phyloP scores from a whole-genome alignment of 306 rosid species.

The Inga oerstediana region DNA sequence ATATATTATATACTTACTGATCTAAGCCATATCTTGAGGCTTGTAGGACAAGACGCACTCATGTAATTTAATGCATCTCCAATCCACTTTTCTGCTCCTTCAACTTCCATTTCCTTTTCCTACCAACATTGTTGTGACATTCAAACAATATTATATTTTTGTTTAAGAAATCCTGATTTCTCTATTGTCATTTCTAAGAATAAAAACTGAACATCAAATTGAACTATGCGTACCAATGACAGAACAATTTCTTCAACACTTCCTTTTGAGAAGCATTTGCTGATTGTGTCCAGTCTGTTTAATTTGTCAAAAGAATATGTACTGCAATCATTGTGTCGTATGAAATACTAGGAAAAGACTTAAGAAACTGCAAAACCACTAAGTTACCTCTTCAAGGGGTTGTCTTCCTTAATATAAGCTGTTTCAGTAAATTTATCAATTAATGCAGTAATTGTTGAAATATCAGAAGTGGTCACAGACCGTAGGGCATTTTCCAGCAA shows the following conservation, averaged over 20 bases:
- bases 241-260: background rate
- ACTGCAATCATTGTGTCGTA: background rate
- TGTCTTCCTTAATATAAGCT: background rate
- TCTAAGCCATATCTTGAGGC: conserved; percentile 32
- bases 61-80: conserved; percentile 18
- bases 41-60: conserved; percentile 7
- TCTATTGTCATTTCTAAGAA: background rate
- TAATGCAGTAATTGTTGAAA: background rate
- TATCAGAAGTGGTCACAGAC: background rate
- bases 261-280: background rate
- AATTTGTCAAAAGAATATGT: no score
- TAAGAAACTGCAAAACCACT: background rate
- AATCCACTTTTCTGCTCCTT: conserved; percentile 32
- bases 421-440: background rate
- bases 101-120: conserved; percentile 34
- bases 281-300: background rate
- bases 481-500: background rate
- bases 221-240: conserved; percentile 27
- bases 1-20: conserved; percentile 24
- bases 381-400: conserved; percentile 8
- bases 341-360: background rate
- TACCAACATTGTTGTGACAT: background rate
- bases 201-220: background rate
- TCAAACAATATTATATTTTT: background rate
- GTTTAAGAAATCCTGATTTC: background rate